These are phyloP conservation scores for Aspergillus bridgeri DNA, from an alignment of 495 filamentous ascomycete genomes.

Conservation along the genomic window DNA sequence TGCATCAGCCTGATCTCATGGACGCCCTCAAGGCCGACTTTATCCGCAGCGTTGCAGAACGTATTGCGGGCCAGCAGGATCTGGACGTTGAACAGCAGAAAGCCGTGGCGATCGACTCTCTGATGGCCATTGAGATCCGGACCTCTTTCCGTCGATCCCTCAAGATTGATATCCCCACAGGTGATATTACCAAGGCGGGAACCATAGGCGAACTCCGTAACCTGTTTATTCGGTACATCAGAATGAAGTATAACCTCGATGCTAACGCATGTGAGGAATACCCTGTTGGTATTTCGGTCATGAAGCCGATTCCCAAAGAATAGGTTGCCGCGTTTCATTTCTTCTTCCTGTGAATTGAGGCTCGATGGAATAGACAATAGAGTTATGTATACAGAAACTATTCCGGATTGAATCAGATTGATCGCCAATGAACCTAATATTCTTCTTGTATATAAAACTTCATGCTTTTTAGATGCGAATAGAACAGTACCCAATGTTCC, in stretches of 20 bases:
- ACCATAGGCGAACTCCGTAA: neutral
- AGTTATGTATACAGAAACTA: too few relatives aligned
- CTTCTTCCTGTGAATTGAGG: too few relatives aligned
- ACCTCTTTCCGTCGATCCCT: constrained; percentile 32
- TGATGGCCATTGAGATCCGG: constrained; percentile 44
- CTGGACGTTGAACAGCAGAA: constrained; percentile 20
- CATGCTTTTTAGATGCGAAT: too few relatives aligned
- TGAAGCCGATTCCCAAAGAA: too few relatives aligned
- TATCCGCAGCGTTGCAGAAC: neutral
- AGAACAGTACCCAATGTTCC: too few relatives aligned
- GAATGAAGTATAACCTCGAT: neutral
- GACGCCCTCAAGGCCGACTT: neutral
- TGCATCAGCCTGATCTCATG: neutral
- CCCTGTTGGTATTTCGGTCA: too few relatives aligned
- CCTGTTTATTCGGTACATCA: neutral
- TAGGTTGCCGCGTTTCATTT: too few relatives aligned
- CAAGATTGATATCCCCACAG: constrained; percentile 12
- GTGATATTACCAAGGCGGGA: neutral
- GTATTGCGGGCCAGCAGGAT: constrained; percentile 19
- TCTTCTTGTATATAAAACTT: too few relatives aligned
- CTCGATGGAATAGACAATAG: too few relatives aligned
- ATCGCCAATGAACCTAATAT: too few relatives aligned
- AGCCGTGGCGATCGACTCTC: constrained; percentile 41
- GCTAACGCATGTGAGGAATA: too few relatives aligned
- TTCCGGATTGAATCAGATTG: too few relatives aligned